Conservation (phyloP, 176 grass and related monocot genomes). For the Pharus latifolius region DNA sequence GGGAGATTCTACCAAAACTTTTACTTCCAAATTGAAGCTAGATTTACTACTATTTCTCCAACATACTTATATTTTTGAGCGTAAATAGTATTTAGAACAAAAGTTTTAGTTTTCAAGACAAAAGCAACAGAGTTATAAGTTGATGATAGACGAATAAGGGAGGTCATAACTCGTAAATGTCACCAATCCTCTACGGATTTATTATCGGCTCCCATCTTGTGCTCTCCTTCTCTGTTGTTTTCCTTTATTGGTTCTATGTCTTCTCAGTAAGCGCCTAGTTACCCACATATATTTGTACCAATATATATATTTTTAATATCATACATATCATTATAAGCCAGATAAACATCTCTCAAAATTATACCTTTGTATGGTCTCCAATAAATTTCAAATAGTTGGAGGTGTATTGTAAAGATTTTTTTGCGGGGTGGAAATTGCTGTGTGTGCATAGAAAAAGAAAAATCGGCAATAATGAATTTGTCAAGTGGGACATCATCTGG, state of each 20-base stretch:
- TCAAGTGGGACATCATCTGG: conserved; percentile 2
- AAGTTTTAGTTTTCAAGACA: background rate
- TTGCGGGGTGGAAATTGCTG: background rate
- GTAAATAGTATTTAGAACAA: background rate
- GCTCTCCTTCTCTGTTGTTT: conserved; percentile 87
- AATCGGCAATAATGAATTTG: too few relatives aligned
- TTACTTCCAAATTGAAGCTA: background rate
- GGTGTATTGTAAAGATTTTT: background rate
- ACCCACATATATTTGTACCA: too few relatives aligned
- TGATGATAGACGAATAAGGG: conserved; percentile 10
- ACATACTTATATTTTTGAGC: background rate
- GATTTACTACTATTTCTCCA: background rate
- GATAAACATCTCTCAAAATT: background rate
- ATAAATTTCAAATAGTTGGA: background rate
- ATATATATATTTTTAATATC: background rate
- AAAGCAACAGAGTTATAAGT: background rate
- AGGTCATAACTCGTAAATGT: conserved; percentile 30
- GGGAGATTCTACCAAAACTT: conserved; percentile 5
- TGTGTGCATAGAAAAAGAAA: background rate
- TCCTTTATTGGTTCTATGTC: conserved; percentile 94
- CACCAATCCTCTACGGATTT: conserved; percentile 52
- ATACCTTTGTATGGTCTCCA: too few relatives aligned
- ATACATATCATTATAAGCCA: background rate
- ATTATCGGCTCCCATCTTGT: conserved; percentile 70
- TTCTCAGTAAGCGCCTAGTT: conserved; percentile 43